These are phyloP conservation scores for Paramarasmius palmivorus DNA, from an alignment of 1,284 basidiomycete genomes.

Conservation along the genomic window DNA sequence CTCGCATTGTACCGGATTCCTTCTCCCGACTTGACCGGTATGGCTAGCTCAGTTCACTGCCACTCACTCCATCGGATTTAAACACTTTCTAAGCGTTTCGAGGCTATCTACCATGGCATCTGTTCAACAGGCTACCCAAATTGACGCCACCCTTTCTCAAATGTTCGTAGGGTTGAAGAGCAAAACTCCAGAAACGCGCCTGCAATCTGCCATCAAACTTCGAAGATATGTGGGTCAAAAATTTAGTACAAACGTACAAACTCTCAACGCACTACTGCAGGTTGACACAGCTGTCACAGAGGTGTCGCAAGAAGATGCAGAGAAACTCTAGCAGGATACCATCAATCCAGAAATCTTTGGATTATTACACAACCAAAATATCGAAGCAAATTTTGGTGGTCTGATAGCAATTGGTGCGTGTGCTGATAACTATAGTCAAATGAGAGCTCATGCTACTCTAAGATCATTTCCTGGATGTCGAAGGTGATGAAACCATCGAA, in stretches of 20 bases:
- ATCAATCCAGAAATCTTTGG: conserved; percentile 82
- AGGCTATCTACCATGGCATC: conserved; percentile 50
- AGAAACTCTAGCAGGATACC: conserved; percentile 80
- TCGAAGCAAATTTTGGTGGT: conserved; percentile 78
- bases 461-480: conserved; percentile 74
- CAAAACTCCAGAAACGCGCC: conserved; percentile 60
- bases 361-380: conserved; percentile 78
- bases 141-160: conserved; percentile 57
- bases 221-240: conserved; percentile 62
- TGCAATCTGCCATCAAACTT: conserved; percentile 65
- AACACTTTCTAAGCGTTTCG: background rate
- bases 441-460: conserved; percentile 17
- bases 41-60: too few species aligned
- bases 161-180: conserved; percentile 69
- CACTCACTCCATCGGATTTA: too few species aligned
- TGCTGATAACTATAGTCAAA: conserved; percentile 18
- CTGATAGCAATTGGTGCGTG: conserved; percentile 77
- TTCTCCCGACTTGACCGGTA: too few species aligned
- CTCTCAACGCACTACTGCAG: conserved; percentile 34
- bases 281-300: conserved; percentile 71
- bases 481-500: conserved; percentile 75
- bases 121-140: conserved; percentile 50
- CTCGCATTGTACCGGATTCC: too few species aligned
- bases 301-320: conserved; percentile 74
- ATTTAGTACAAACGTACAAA: conserved; percentile 6